phyloP scores from a whole-genome alignment of 169 alveolate species.

The Eimeria sp. region DNA sequence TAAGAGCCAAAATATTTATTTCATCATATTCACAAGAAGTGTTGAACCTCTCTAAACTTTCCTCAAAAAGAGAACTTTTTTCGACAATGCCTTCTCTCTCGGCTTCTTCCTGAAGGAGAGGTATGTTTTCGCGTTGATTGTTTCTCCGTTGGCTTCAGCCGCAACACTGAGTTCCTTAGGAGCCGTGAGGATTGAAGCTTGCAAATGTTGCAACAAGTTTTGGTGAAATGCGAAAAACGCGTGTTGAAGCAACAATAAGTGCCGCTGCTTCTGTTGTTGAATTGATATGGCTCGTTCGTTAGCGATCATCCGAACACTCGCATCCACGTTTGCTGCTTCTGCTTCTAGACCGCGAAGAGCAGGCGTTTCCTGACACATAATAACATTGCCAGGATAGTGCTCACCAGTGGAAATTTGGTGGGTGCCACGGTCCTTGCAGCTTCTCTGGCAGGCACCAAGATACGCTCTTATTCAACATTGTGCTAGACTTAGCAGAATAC shows the following conservation, averaged over 20 bases:
- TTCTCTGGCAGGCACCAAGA: neutral
- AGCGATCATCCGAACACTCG: neutral
- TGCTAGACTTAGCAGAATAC: neutral
- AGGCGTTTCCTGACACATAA: constrained; percentile 1
- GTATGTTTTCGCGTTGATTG: constrained; percentile 11
- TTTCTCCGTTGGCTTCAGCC: constrained; percentile 30
- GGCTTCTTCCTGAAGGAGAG: constrained; percentile 17
- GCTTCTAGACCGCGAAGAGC: constrained; percentile 43
- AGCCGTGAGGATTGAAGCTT: constrained; percentile 27
- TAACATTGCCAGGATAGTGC: neutral
- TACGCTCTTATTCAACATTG: neutral
- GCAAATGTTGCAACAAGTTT: constrained; percentile 48
- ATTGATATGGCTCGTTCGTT: constrained; percentile 27
- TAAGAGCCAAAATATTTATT: neutral
- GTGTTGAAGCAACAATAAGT: constrained; percentile 58
- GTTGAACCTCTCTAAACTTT: neutral
- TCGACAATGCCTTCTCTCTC: constrained; percentile 15
- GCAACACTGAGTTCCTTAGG: constrained; percentile 56
- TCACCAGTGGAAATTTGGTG: neutral
- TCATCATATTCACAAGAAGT: too few species aligned
- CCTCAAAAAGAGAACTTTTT: constrained; percentile 42
- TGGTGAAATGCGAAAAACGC: constrained; percentile 52
- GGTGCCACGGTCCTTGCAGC: neutral
- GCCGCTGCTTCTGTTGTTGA: constrained; percentile 13
- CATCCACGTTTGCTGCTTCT: constrained; percentile 53